phyloP scores from a whole-genome alignment of 2,329 filamentous ascomycete species.

The Alternaria sp. region DNA sequence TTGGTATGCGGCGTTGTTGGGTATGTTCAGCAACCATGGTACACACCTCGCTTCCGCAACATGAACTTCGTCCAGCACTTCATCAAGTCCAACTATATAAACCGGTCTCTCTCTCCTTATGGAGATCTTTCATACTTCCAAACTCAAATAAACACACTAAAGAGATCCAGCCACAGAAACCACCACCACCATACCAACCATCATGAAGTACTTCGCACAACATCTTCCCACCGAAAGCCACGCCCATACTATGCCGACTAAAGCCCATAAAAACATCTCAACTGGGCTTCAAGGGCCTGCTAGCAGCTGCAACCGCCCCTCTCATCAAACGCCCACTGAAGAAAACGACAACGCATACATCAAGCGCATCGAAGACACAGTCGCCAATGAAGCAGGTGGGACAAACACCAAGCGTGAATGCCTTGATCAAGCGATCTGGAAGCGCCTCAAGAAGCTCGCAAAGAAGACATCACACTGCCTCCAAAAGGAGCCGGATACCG shows the following conservation, averaged over 20 bases:
- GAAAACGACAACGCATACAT: background rate
- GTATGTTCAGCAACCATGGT: background rate
- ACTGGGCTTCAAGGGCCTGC: background rate
- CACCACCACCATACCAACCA: background rate
- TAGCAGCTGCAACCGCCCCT: background rate
- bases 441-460: too few species aligned
- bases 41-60: background rate
- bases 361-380: background rate
- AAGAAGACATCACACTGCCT: background rate
- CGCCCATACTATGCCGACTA: background rate
- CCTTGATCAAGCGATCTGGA: background rate
- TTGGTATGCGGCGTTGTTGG: background rate
- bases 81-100: background rate
- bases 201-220: background rate
- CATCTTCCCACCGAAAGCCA: background rate
- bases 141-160: background rate
- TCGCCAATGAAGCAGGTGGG: background rate
- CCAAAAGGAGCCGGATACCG: background rate
- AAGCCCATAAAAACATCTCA: background rate
- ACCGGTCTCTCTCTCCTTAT: accelerated
- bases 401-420: background rate
- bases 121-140: background rate
- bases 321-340: background rate
- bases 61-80: too few species aligned
- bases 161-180: background rate